phyloP scores from a whole-genome alignment of 306 rosid species.

The Glycyrrhiza uralensis region DNA sequence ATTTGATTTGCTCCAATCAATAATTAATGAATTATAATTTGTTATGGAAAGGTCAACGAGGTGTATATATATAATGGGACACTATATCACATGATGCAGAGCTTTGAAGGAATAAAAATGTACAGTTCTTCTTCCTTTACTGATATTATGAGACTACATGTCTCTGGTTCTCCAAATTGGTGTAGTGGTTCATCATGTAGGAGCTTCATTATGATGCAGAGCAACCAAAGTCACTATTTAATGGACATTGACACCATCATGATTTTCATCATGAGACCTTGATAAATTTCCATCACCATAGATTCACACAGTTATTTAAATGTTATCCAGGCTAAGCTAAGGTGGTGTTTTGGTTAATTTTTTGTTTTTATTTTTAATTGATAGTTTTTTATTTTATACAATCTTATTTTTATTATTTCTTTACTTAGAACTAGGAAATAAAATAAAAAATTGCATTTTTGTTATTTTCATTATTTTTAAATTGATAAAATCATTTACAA shows the following conservation, averaged over 20 bases:
- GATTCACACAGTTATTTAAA: not conserved
- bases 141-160: constrained; percentile 7
- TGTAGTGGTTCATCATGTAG: constrained; percentile 23
- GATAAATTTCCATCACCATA: not conserved
- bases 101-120: not conserved
- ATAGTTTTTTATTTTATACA: too few species aligned
- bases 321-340: not conserved
- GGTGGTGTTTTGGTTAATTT: not conserved
- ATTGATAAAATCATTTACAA: too few species aligned
- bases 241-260: not conserved
- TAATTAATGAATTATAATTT: not conserved
- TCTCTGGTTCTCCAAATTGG: not conserved
- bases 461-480: too few species aligned
- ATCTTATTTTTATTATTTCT: too few species aligned
- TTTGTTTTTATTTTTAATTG: too few species aligned
- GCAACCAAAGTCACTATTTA: not conserved
- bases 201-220: not conserved
- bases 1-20: constrained; percentile 27
- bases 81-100: not conserved
- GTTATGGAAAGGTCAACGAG: constrained; percentile 33
- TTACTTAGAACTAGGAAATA: too few species aligned
- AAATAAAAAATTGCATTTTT: too few species aligned
- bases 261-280: constrained; percentile 8
- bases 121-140: not conserved
- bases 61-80: constrained; percentile 15